Evolutionary conservation across 129 eudicot species (phyloP).

Genomic region (Tagetes patula): DNA sequence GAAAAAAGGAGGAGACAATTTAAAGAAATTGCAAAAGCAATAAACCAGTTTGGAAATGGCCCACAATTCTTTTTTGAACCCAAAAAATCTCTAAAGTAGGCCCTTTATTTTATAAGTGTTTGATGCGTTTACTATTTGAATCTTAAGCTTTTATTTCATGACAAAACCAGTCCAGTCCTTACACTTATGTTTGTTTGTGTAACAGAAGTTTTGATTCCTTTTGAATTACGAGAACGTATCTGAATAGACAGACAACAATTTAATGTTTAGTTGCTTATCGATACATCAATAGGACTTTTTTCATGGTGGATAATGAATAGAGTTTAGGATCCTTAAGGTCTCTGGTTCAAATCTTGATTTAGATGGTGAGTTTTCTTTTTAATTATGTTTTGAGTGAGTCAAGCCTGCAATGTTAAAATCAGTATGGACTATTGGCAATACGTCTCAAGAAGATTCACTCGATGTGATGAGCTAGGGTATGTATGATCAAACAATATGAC

Average conservation of each 20-base stretch:
- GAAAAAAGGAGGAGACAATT: constrained; percentile 22
- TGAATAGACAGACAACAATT: neutral
- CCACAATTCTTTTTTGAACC: constrained; percentile 17
- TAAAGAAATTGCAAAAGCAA: constrained; percentile 27
- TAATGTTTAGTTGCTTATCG: neutral
- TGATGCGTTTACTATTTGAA: neutral
- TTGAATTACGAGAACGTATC: neutral
- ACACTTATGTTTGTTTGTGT: neutral
- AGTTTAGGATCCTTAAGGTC: no score
- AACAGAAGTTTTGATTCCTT: neutral
- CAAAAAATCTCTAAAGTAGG: constrained; percentile 25
- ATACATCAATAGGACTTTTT: no score
- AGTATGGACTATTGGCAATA: no score
- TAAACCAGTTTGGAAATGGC: constrained; percentile 14
- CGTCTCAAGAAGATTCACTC: no score
- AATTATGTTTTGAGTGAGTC: no score
- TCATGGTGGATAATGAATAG: no score
- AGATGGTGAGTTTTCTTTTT: no score
- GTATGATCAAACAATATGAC: neutral
- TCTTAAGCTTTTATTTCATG: neutral
- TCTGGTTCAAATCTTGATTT: no score
- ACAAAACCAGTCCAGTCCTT: neutral
- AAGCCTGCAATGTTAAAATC: no score
- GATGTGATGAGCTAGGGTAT: no score
- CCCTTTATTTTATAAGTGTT: neutral